These are phyloP conservation scores for Penicillium crystallinum DNA, from an alignment of 495 filamentous ascomycete genomes.

Conservation along the genomic window DNA sequence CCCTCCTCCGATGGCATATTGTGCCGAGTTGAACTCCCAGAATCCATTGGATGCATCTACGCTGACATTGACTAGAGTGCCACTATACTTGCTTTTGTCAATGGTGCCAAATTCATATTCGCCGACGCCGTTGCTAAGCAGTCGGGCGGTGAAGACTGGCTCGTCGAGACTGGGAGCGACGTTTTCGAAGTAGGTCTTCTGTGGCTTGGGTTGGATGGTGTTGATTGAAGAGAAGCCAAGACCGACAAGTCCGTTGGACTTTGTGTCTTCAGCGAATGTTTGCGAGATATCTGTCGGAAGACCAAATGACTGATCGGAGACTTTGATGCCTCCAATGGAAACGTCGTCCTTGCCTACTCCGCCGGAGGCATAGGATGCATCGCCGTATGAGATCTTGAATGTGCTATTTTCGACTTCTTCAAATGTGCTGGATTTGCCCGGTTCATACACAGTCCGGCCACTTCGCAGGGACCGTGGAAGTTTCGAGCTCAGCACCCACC, in stretches of 20 bases:
- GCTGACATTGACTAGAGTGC: constrained; percentile 56
- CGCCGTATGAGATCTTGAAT: constrained; percentile 72
- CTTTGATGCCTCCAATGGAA: constrained; percentile 64
- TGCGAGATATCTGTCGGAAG: constrained; percentile 58
- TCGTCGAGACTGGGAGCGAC: constrained; percentile 54
- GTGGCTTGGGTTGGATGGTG: constrained; percentile 58
- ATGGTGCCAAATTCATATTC: constrained; percentile 75
- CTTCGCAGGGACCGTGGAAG: constrained; percentile 39
- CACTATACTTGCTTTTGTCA: constrained; percentile 60
- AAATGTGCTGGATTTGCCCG: constrained; percentile 53
- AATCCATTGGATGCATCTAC: constrained; percentile 63
- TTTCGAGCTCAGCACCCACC: constrained; percentile 73
- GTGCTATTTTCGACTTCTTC: constrained; percentile 37
- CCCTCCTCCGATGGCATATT: constrained; percentile 51
- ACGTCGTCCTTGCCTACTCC: constrained; percentile 69
- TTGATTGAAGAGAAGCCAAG: constrained; percentile 73
- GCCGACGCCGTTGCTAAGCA: constrained; percentile 55
- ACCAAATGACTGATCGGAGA: constrained; percentile 64
- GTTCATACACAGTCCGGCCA: constrained; percentile 60
- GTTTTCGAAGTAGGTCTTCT: constrained; percentile 83
- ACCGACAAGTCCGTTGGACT: constrained; percentile 70
- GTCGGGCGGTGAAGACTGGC: constrained; percentile 68
- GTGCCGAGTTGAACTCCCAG: constrained; percentile 65
- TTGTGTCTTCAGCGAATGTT: constrained; percentile 56
- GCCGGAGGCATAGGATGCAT: constrained; percentile 61